Percentiles rank a stretch among this genome's conserved stretches.
These are phyloP conservation scores for Urtica urens DNA, from an alignment of 306 rosid species.

Conservation along the genomic window DNA sequence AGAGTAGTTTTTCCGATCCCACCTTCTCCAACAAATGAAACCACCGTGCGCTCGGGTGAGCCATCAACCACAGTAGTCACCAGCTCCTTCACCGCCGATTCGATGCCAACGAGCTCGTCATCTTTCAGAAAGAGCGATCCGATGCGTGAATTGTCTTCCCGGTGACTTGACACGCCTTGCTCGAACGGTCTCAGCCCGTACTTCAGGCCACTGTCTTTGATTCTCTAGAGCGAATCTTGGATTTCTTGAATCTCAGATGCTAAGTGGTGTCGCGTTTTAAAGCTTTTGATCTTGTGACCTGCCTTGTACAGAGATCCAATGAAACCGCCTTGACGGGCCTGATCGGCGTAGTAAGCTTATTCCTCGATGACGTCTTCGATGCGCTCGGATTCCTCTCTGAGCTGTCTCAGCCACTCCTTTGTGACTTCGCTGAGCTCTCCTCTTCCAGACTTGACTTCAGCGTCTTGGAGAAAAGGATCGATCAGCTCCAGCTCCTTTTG, in stretches of 20 bases:
- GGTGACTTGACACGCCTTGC: no score
- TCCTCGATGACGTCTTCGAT: background rate
- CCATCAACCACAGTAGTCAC: background rate
- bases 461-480: no score
- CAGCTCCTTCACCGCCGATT: background rate
- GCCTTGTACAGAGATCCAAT: background rate
- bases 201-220: background rate
- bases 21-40: background rate
- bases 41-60: background rate
- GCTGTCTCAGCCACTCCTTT: background rate
- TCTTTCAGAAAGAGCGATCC: background rate
- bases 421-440: no score
- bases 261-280: background rate
- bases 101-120: background rate
- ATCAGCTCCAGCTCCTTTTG: no score
- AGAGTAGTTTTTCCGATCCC: background rate
- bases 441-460: no score
- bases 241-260: background rate
- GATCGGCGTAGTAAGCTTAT: background rate
- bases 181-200: slow-evolving; percentile 2
- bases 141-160: background rate
- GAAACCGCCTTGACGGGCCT: background rate
- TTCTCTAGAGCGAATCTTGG: background rate
- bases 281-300: background rate
- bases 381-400: background rate